phyloP scores from a whole-genome alignment of 73 alveolate species.

The Tetrahymena borealis region DNA sequence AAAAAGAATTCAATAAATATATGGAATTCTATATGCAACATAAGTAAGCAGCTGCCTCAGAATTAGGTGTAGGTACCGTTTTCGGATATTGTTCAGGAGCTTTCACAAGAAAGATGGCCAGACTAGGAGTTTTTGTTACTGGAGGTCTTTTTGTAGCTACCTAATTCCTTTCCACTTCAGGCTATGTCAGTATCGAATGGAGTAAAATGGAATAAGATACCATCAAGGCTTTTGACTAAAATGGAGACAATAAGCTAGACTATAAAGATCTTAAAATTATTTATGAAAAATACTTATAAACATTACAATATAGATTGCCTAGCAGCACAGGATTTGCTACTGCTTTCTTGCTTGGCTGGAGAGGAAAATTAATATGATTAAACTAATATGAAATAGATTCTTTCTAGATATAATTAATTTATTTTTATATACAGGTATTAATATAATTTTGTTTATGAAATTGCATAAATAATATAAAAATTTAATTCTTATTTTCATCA shows the following conservation, averaged over 20 bases:
- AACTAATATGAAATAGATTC: no score
- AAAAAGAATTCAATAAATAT: background rate
- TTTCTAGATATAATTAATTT: no score
- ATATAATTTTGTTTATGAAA: no score
- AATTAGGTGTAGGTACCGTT: background rate
- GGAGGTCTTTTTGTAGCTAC: background rate
- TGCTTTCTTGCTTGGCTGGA: background rate
- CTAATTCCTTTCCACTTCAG: background rate
- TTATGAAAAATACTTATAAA: background rate
- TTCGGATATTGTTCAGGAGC: background rate
- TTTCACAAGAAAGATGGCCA: background rate
- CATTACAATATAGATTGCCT: background rate
- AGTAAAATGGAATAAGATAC: background rate
- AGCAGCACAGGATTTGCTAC: background rate
- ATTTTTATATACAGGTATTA: no score
- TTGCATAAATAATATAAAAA: no score
- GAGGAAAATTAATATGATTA: background rate
- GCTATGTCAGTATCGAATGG: background rate
- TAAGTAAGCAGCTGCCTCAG: background rate
- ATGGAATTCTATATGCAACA: background rate
- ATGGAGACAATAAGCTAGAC: background rate
- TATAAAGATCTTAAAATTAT: background rate
- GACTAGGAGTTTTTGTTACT: background rate
- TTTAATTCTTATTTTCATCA: no score
- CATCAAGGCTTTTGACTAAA: background rate